Base-by-base conservation (phyloP, 1,139 yeast species). In the Yamadazyma epiphylla region DNA sequence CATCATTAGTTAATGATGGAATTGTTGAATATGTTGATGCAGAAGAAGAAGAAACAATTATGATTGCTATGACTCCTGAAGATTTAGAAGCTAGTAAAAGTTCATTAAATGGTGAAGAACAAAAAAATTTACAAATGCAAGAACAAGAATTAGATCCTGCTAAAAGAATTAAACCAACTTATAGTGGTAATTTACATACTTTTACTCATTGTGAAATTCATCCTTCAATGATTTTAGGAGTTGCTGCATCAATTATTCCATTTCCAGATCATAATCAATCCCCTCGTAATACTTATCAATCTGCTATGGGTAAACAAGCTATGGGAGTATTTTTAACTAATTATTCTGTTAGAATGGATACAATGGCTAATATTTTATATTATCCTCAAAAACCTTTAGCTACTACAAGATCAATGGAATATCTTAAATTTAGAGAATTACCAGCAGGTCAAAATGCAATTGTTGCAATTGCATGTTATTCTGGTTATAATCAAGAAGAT, bases 251-350 rank as follows among this genome's bases (percentile, higher is more conserved):
- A 24, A 89, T 91, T 57, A 91, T 91, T 73, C 99, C 99, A 15
- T 91, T 91, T 85, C 99, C 99, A 11, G 98, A 91, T 64, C 99
- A 91, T 63, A 91, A 91, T 60, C 99, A 91, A 70, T 89, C 97
- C 36, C 98, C 98, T 37, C 94, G 98, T 80, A 91, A 91, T 59
- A 91, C 98, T 5, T 91, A 91, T 64, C 98, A 91, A 68, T 88
- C 96, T 55, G 98, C 98, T 42, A 91, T 91, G 98, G 98, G 98
- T 78, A 91, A 91, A 63, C 99, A 91, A 67, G 99, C 99, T 37
- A 91, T 91, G 98, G 99, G 99, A 55, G 98, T 94, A n/a, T 89
- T 87, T 60, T 73, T 91, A 52, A 91, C 98, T 4, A 91, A 91
- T 54, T 94, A 91, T 57, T 77, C 84, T 33, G 96, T 89, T 30